Conservation (phyloP, 495 filamentous ascomycete genomes). For the Penicillium argentinense region DNA sequence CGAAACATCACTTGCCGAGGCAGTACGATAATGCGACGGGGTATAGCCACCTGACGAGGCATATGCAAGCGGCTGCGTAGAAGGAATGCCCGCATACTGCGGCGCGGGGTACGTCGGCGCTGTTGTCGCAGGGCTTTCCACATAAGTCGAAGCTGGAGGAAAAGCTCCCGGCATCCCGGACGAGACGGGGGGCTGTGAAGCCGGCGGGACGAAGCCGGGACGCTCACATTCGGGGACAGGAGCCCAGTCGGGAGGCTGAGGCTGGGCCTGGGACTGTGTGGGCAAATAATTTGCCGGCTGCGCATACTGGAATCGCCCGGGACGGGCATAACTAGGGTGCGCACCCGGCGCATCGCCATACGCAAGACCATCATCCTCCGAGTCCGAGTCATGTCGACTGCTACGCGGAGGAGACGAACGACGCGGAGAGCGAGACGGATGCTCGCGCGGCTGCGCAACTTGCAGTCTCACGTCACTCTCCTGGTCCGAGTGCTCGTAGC, state of each 20-base stretch:
- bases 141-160: conserved; percentile 25
- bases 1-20: conserved; percentile 24
- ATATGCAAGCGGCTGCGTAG: conserved; percentile 10
- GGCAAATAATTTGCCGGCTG: conserved; percentile 33
- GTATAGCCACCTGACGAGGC: conserved; percentile 13
- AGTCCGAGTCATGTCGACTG: conserved; percentile 38
- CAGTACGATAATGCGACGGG: conserved; percentile 29
- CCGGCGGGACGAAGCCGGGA: conserved; percentile 42
- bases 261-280: conserved; percentile 20
- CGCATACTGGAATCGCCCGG: conserved; percentile 51
- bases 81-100: conserved; percentile 25
- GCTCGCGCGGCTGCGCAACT: conserved; percentile 15
- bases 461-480: conserved; percentile 20
- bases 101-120: conserved; percentile 22
- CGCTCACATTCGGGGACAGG: conserved; percentile 42
- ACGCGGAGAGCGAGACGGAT: conserved; percentile 21
- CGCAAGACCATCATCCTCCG: conserved; percentile 39
- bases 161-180: conserved; percentile 43
- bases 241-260: conserved; percentile 34
- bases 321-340: conserved; percentile 50
- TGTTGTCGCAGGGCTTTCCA: conserved; percentile 19
- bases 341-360: conserved; percentile 38
- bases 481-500: conserved; percentile 41
- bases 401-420: conserved; percentile 23
- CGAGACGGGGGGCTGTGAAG: conserved; percentile 27